Evolutionary conservation across 2,329 filamentous ascomycete species (phyloP), one percentile per base, ranked within the genome.

Genomic region (Colletotrichum horii): DNA sequence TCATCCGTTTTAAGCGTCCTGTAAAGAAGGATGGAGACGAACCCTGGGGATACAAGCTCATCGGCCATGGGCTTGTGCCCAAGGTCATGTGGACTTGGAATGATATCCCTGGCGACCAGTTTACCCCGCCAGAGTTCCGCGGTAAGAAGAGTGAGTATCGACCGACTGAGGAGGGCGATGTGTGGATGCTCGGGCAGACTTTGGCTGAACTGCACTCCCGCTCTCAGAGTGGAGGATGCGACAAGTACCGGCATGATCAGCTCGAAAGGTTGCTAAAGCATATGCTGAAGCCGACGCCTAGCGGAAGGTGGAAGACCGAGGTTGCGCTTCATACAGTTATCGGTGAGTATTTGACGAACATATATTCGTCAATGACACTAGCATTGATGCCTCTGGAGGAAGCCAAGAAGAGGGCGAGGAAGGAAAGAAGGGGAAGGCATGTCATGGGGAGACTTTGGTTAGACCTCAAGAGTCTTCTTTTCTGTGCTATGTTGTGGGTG

Each of bases 101-200:
- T 9, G 24, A 52, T 14, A 4, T 52, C 6, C 38, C 62, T 8
- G 55, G 16, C 30, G 7, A 6, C 5, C 28, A 4, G 64, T 74
- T 48, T 58, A 68, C 64, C 15, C 64, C 74, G 4, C 70, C 74
- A 16, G 74, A 74, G 65, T 32, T 76, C 2, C 64, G 28, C 1
- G 11, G 3, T 1, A 28, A 9, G 12, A 4, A 3, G 8, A 0
- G 24, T 9, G 11, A 6, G 26, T 71, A 61, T 26, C 67, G 66
- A 28, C 56, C 73, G 38, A 52, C 73, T 0, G 9, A 30, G 7
- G 6, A 19, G 55, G 24, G 69, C 2, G 74, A 76, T 19, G 28
- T 76, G 26, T 76, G 74, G 74, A 72, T 74, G 74, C 58, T 76
- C 1, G 74, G 74, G 7, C 38, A 60, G 74, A 34, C 24, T 12